Conservation (phyloP, 2,329 filamentous ascomycete species). For the Colletotrichum gigasporum region DNA sequence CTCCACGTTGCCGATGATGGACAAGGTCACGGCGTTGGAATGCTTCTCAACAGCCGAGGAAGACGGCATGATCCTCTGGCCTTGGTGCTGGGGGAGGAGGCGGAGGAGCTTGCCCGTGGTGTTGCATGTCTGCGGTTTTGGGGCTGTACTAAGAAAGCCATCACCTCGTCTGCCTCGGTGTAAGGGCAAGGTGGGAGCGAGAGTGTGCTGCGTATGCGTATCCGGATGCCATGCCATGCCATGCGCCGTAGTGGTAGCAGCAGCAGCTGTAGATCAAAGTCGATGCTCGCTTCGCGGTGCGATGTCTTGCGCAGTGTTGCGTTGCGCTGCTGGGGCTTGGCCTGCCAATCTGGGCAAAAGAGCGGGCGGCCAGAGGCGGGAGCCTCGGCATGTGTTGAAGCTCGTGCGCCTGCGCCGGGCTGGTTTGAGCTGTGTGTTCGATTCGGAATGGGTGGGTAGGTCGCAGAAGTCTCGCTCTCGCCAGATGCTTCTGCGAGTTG, state of each 20-base stretch:
- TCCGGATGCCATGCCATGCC: background rate
- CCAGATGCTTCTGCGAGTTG: conserved; percentile 11
- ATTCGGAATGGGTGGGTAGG: background rate
- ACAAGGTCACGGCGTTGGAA: conserved; percentile 8
- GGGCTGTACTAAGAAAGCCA: background rate
- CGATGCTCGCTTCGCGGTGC: conserved; percentile 7
- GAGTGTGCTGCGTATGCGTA: too few relatives aligned
- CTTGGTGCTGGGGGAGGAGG: background rate
- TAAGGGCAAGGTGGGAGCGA: background rate
- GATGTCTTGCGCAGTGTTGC: conserved; percentile 9
- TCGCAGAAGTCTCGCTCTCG: background rate
- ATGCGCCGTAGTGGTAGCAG: background rate
- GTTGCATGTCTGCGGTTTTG: background rate
- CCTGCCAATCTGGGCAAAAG: background rate
- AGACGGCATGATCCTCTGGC: background rate
- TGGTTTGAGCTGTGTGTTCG: conserved; percentile 8
- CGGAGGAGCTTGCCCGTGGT: conserved; percentile 6
- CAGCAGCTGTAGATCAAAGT: background rate
- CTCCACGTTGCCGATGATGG: conserved; percentile 3
- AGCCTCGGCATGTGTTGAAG: conserved; percentile 29
- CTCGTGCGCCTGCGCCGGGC: conserved; percentile 20
- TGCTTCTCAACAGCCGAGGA: conserved; percentile 19
- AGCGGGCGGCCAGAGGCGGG: background rate
- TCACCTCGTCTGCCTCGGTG: conserved; percentile 15
- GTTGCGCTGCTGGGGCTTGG: conserved; percentile 15